phyloP scores from a whole-genome alignment of 106 monocot genomes.

The Gastrodia elata region DNA sequence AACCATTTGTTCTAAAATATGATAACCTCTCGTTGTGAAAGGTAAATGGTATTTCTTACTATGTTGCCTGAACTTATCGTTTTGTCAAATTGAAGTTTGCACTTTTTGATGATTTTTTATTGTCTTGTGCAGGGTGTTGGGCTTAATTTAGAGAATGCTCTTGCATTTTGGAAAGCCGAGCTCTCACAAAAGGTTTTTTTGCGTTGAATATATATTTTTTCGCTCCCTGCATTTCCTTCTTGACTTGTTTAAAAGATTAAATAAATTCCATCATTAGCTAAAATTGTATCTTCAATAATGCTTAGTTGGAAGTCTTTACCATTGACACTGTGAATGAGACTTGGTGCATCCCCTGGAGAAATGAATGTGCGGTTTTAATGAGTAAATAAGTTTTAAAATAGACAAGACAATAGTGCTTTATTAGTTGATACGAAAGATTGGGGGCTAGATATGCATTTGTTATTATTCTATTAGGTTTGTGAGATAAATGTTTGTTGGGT shows the following conservation, averaged over 20 bases:
- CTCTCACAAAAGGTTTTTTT: conserved; percentile 73
- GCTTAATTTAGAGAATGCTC: conserved; percentile 83
- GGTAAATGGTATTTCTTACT: background rate
- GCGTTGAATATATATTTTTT: conserved; percentile 1
- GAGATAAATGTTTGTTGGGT: background rate
- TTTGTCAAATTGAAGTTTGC: conserved; percentile 11
- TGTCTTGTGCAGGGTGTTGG: conserved; percentile 69
- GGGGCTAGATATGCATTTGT: background rate
- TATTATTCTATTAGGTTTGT: background rate
- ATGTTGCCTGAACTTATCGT: background rate
- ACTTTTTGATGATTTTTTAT: background rate
- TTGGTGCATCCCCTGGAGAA: background rate
- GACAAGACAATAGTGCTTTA: too few species aligned
- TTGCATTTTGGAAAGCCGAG: conserved; percentile 83
- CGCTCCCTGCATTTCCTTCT: background rate
- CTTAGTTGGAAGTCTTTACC: background rate
- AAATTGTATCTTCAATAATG: background rate
- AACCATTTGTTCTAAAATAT: background rate
- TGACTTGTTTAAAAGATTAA: background rate
- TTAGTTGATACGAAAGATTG: too few species aligned
- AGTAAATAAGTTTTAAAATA: too few species aligned
- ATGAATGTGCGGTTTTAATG: too few species aligned
- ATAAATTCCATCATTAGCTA: background rate
- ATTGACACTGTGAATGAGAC: background rate
- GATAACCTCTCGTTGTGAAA: background rate